phyloP scores from a whole-genome alignment of 352 stramenopile genomes.

The Phytophthora melonis region DNA sequence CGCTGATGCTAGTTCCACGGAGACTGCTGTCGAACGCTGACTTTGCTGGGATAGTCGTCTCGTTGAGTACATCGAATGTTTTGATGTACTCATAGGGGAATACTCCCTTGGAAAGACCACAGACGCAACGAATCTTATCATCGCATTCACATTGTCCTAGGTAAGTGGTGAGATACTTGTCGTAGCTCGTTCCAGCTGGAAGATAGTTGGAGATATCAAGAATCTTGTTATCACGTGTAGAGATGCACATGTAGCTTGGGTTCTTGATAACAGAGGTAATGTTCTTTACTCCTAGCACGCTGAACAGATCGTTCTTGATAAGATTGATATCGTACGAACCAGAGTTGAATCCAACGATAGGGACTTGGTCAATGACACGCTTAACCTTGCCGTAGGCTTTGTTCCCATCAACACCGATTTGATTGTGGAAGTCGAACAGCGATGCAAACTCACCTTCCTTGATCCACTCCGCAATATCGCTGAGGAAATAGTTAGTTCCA shows the following conservation, averaged over 20 bases:
- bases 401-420: not conserved
- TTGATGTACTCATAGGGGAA: conserved; percentile 47
- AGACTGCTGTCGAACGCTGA: conserved; percentile 35
- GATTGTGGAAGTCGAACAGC: conserved; percentile 8
- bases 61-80: conserved; percentile 30
- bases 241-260: conserved; percentile 44
- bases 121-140: conserved; percentile 41
- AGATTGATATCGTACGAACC: conserved; percentile 43
- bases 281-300: conserved; percentile 10
- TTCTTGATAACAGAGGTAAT: conserved; percentile 41
- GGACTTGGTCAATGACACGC: not conserved
- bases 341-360: conserved; percentile 34
- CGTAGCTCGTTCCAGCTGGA: no score
- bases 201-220: conserved; percentile 44
- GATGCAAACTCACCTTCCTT: not conserved
- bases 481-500: not conserved
- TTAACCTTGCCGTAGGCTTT: conserved; percentile 10
- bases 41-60: conserved; percentile 32
- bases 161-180: conserved; percentile 34
- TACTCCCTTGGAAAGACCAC: conserved; percentile 2
- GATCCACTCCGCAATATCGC: conserved; percentile 7
- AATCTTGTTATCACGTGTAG: conserved; percentile 35
- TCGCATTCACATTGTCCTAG: conserved; percentile 40
- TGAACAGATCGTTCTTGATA: conserved; percentile 41
- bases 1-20: conserved; percentile 15